Evolutionary conservation across 1,284 basidiomycete genomes (phyloP), one percentile per base, ranked within the genome.

Genomic region (Leccinum griseonigrum): DNA sequence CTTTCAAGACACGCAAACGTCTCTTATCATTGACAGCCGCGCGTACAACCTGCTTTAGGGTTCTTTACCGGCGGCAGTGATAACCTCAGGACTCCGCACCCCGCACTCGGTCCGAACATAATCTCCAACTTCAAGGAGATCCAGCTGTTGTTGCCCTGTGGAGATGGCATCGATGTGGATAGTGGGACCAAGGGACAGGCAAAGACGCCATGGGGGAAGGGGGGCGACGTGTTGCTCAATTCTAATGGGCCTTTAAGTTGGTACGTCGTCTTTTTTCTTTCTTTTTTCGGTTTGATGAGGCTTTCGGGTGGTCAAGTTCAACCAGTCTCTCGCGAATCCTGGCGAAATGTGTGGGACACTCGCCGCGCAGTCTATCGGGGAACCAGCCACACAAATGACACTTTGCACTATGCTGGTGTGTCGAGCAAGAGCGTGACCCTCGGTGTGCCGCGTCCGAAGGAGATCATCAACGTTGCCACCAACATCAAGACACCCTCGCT

Each of bases 381-480:
- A 99, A 82, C 97, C 97, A 0, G 97, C 97, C 3, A 99, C 97
- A 2, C 96, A 98, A 79, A 98, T 98, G 96, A 98, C 95, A 98
- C 95, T 0, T 98, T 98, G 91, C 96, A 98, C 79, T 98, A 97
- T 75, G 96, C 96, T 67, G 96, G 96, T 91, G 96, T 98, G 31
- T 96, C 96, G 32, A 93, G 90, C 74, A 98, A 98, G 81, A 96
- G 96, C 78, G 96, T 98, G 57, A 98, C 96, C 0, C 92, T 98
- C 64, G 96, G 96, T 90, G 96, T 98, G 1, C 96, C 96, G 10
- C 94, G 95, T 79, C 77, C 98, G 64, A 98, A 98, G 81, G 96
- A 98, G 76, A 98, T 99, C 69, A 98, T 99, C 82, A 99, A 99
- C 75, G 96, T 98, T 58, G 97, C 97, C 0, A 92, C 91, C 32